Conservation (phyloP, 2,329 filamentous ascomycete genomes). For the Colletotrichum sp. region DNA sequence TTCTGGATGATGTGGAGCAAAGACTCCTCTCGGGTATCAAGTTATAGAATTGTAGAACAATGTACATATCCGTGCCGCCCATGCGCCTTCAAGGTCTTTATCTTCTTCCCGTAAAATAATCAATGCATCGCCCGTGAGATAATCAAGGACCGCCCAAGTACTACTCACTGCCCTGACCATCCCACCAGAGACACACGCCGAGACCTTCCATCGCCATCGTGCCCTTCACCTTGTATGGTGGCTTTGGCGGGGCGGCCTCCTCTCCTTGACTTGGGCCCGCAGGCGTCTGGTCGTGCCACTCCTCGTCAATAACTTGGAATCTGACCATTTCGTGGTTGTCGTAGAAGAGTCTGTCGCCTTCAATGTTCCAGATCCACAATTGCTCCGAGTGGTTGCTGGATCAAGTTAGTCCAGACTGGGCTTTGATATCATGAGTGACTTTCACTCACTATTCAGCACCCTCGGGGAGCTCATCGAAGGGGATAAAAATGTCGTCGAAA, state of each 20-base stretch:
- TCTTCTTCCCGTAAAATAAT: neutral
- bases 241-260: constrained; percentile 65
- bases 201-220: constrained; percentile 69
- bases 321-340: constrained; percentile 90
- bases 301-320: constrained; percentile 84
- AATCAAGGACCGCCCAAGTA: neutral
- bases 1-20: constrained; percentile 87
- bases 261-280: constrained; percentile 67
- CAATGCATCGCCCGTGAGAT: neutral
- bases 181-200: constrained; percentile 71
- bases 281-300: constrained; percentile 89
- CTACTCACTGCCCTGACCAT: constrained; percentile 31
- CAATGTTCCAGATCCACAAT: constrained; percentile 84
- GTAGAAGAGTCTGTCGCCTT: constrained; percentile 79
- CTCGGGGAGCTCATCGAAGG: constrained; percentile 73
- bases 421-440: neutral
- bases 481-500: constrained; percentile 91
- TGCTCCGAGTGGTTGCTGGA: constrained; percentile 74
- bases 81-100: neutral
- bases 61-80: neutral
- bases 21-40: constrained; percentile 70
- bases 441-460: constrained; percentile 74
- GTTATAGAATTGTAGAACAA: constrained; percentile 33
- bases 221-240: constrained; percentile 74
- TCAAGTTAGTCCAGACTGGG: constrained; percentile 24